Evolutionary conservation across 78 protist species (phyloP), one percentile per base, ranked within the genome.

Genomic region (Guillardia theta): DNA sequence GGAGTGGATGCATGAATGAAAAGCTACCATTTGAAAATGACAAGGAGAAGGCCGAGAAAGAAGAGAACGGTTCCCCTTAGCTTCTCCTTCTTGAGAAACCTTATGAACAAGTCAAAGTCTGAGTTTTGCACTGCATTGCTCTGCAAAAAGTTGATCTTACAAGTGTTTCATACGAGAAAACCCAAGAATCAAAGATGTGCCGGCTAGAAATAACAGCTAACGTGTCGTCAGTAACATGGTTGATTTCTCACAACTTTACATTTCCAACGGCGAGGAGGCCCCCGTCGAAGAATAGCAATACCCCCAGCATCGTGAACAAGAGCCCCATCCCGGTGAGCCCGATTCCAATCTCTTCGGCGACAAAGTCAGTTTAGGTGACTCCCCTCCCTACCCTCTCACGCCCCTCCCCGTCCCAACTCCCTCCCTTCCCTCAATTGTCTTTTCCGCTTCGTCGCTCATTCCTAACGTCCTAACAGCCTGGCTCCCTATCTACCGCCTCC

Each of bases 331-430:
- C 96, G 9, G 97, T 94, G 94, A 97, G 97, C 90, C 95, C 95
- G 21, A 96, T 94, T 36, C 98, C 98, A n/a, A 97, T 97, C 83
- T 97, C 98, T 97, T 88, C 78, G 58, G n/a, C n/a, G n/a, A n/a
- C n/a, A n/a, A n/a, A n/a, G n/a, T n/a, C n/a, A n/a, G n/a, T n/a
- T n/a, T n/a, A n/a, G n/a, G n/a, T n/a, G n/a, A n/a, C n/a, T n/a
- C n/a, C n/a, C n/a, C n/a, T n/a, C n/a, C n/a, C n/a, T n/a, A n/a
- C n/a, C n/a, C n/a, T n/a, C n/a, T n/a, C n/a, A n/a, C n/a, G n/a
- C n/a, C n/a, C n/a, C n/a, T n/a, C n/a, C n/a, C n/a, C n/a, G n/a
- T n/a, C n/a, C n/a, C n/a, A n/a, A n/a, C n/a, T n/a, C n/a, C n/a
- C n/a, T n/a, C n/a, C n/a, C n/a, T n/a, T n/a, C n/a, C n/a, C n/a